Evolutionary conservation across 2,329 filamentous ascomycete species (phyloP), one percentile per base, ranked within the genome.

Genomic region (Cryphonectria nitschkei): DNA sequence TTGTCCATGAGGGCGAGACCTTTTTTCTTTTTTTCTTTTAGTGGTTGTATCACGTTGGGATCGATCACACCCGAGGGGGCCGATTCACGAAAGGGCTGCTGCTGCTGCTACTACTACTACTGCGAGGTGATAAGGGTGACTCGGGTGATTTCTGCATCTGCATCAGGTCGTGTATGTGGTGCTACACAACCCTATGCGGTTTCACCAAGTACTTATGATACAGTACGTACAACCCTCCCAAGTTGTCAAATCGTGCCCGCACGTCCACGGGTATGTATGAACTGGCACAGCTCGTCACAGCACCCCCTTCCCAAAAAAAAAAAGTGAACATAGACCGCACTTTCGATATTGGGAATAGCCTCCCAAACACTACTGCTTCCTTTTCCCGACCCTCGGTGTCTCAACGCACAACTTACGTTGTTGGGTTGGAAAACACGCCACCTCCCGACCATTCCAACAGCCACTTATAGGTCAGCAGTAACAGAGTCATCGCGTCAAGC

Each of bases 291-390:
- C 29, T 34, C 54, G 26, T 58, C 54, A 58, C 29, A 58, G 26
- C 8, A 2, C 37, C 37, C 37, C 37, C 37, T 9, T 8, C 26
- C 52, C 62, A 41, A 70, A n/a, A 56, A 54, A 34, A 50, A 64
- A 37, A 16, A 1, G 13, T 11, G 39, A 46, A 41, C 29, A 66
- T 26, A 26, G 26, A 26, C 67, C 61, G 69, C 69, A 65, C 52
- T 71, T 65, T 71, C 69, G 69, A 68, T 61, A 54, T 46, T 68
- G 52, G 66, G 62, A 32, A 65, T n/a, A 65, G 62, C 54, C 67
- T 54, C 69, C 66, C 69, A 54, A 61, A n/a, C 52, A 56, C 65
- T 26, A 37, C 46, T 65, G 29, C 68, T 5, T 46, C 68, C 16
- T 46, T 16, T 22, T 46, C 43, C 16, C 16, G 16, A 22, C n/a